Percentiles rank a stretch among this genome's conserved stretches.
Conservation (phyloP, 1,284 basidiomycete species). For the Neonothopanus nambi region DNA sequence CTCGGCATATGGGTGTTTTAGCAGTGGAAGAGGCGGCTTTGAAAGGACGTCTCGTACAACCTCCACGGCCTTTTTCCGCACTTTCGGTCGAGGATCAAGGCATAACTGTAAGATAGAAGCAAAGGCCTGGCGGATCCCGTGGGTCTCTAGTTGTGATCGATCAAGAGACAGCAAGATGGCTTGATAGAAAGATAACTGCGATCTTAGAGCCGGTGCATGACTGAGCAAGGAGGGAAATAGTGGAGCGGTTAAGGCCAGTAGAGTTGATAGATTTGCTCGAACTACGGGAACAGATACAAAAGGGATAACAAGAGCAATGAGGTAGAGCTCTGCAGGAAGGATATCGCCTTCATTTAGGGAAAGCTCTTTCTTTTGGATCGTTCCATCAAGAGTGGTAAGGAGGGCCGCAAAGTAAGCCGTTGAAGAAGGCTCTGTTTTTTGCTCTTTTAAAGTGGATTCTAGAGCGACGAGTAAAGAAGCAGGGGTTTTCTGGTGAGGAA, state of each 20-base stretch:
- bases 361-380: slow-evolving; percentile 62
- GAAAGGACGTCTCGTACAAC: slow-evolving; percentile 77
- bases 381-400: slow-evolving; percentile 76
- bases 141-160: slow-evolving; percentile 66
- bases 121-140: slow-evolving; percentile 74
- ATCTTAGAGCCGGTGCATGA: slow-evolving; percentile 73
- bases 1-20: slow-evolving; percentile 84
- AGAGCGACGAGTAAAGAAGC: slow-evolving; percentile 88
- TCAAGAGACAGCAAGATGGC: slow-evolving; percentile 68
- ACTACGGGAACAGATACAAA: slow-evolving; percentile 78
- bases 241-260: slow-evolving; percentile 74
- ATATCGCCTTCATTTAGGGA: slow-evolving; percentile 77
- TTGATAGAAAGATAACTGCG: slow-evolving; percentile 75
- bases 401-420: slow-evolving; percentile 91
- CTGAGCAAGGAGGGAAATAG: slow-evolving; percentile 67
- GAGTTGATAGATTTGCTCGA: slow-evolving; percentile 62
- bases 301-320: slow-evolving; percentile 79
- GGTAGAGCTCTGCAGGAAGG: slow-evolving; percentile 85
- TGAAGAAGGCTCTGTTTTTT: slow-evolving; percentile 66
- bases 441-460: slow-evolving; percentile 85
- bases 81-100: slow-evolving; percentile 90
- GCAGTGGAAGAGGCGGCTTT: slow-evolving; percentile 73
- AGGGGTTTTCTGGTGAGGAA: slow-evolving; percentile 88
- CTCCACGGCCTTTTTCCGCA: slow-evolving; percentile 89
- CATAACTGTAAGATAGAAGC: slow-evolving; percentile 80